Base-by-base conservation (phyloP, 2,329 filamentous ascomycete species). In the Gliomastix tumulicola region DNA sequence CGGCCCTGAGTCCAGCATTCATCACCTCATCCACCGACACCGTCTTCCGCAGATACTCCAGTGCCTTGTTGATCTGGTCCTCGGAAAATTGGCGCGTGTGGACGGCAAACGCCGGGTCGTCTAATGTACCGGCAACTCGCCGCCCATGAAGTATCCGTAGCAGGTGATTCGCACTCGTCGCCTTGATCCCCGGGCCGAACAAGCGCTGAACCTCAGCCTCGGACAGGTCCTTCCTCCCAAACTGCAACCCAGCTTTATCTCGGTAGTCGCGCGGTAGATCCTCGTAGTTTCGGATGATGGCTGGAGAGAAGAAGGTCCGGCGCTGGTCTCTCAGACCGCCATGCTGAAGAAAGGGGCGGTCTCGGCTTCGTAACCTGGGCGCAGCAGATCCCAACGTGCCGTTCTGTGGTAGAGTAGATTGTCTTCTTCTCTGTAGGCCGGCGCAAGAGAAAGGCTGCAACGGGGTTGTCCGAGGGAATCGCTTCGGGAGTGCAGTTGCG, bases 71-170 rank as follows among this genome's bases (percentile, higher is more conserved):
- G 13, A 68, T 57, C 40, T 76, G 64, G 2, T 54, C 41, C 3
- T 54, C 37, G 8, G 57, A 56, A 44, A 62, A 79, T 9, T 53
- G 48, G 3, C 55, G 56, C 20, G 74, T 77, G 44, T 76, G 68
- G 19, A 57, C 44, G 23, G 57, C 56, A 33, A 74, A 64, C 5
- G 57, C 60, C 3, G 77, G 77, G 48, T 82, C 78, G 10, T 76
- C 68, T 30, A 82, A 60, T 4, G 77, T 80, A 22, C 79, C 79
- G 7, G 78, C 76, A 17, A 83, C 75, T 28, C 79, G 66, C 23
- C 76, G 69, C 8, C 78, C 79, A 49, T 83, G 79, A 11, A 82
- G 55, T 34, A 82, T 72, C 36, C 64, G 62, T 34, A 82, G 55
- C 30, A 82, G 54, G 31, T 56, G 58, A 49, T 81, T 81, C 16